Evolutionary conservation across 257 asterid genomes (phyloP).

Genomic region (Jaltomata sinuosa): DNA sequence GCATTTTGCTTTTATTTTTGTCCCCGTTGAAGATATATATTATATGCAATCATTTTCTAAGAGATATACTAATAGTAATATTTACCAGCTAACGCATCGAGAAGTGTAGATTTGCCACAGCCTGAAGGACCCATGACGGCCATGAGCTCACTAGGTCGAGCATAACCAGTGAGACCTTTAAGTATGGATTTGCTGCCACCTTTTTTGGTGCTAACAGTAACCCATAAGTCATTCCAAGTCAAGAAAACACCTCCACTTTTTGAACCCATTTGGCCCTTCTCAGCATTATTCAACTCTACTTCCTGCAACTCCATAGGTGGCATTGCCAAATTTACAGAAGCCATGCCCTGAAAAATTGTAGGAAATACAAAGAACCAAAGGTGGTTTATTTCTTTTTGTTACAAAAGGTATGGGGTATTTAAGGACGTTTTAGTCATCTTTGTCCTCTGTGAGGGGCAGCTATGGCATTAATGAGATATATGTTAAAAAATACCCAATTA

Average conservation of each 20-base stretch:
- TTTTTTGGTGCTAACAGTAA: conserved; percentile 1
- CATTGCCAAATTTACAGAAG: background rate
- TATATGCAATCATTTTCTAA: background rate
- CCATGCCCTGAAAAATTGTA: background rate
- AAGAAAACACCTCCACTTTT: background rate
- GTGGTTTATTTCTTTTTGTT: background rate
- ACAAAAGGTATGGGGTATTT: background rate
- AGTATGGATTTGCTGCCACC: conserved; percentile 3
- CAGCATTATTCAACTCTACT: background rate
- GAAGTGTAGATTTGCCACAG: conserved; percentile 15
- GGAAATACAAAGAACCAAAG: background rate
- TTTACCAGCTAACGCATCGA: conserved; percentile 18
- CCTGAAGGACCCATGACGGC: conserved; percentile 24
- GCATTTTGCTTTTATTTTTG: background rate
- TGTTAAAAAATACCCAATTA: background rate
- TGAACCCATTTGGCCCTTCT: background rate
- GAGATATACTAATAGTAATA: too few species aligned
- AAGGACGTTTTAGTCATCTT: background rate
- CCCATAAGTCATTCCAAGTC: conserved; percentile 20
- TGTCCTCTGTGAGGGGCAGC: background rate
- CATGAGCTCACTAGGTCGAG: conserved; percentile 11
- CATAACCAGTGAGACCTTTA: conserved; percentile 18
- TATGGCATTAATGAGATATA: background rate
- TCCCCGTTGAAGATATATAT: background rate
- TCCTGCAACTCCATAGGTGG: background rate